These are phyloP conservation scores for Fennellomyces sp. DNA, from an alignment of 371 early-diverging fungal species.

Conservation along the genomic window DNA sequence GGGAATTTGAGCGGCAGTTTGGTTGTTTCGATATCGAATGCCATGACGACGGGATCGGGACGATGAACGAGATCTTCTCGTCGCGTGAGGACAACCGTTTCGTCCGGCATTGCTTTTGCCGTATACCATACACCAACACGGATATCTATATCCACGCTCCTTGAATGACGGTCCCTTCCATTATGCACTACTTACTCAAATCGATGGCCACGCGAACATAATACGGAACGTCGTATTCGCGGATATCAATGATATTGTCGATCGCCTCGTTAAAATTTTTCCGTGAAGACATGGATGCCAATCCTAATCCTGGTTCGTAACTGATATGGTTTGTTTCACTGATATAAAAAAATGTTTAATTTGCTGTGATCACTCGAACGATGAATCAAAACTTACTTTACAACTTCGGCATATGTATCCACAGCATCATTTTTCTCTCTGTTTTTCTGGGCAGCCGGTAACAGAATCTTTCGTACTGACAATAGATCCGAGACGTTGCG, in stretches of 20 bases:
- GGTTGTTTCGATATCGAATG: slow-evolving; percentile 99
- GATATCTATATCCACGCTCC: slow-evolving; percentile 58
- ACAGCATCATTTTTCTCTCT: slow-evolving; percentile 60
- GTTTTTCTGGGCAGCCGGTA: slow-evolving; percentile 75
- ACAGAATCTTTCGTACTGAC: slow-evolving; percentile 72
- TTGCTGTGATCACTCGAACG: neutral
- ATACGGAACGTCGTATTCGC: slow-evolving; percentile 96
- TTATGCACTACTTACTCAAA: slow-evolving; percentile 52
- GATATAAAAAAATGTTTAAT: neutral
- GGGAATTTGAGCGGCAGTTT: slow-evolving; percentile 99
- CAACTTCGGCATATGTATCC: slow-evolving; percentile 62
- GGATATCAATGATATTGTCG: slow-evolving; percentile 80
- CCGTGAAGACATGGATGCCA: slow-evolving; percentile 32
- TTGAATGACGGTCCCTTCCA: neutral
- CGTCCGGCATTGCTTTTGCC: slow-evolving; percentile 59
- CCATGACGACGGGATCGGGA: slow-evolving; percentile 95
- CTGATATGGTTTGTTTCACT: slow-evolving; percentile 35
- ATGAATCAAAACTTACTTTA: slow-evolving; percentile 34
- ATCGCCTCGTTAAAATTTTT: slow-evolving; percentile 43
- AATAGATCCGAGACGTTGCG: slow-evolving; percentile 82
- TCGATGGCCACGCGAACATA: slow-evolving; percentile 95
- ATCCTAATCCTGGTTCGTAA: slow-evolving; percentile 22
- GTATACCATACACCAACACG: slow-evolving; percentile 98
- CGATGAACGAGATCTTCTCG: slow-evolving; percentile 90
- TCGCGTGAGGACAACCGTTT: slow-evolving; percentile 65